phyloP scores from a whole-genome alignment of 2,329 filamentous ascomycete species.

The Calonectria pauciramosa region DNA sequence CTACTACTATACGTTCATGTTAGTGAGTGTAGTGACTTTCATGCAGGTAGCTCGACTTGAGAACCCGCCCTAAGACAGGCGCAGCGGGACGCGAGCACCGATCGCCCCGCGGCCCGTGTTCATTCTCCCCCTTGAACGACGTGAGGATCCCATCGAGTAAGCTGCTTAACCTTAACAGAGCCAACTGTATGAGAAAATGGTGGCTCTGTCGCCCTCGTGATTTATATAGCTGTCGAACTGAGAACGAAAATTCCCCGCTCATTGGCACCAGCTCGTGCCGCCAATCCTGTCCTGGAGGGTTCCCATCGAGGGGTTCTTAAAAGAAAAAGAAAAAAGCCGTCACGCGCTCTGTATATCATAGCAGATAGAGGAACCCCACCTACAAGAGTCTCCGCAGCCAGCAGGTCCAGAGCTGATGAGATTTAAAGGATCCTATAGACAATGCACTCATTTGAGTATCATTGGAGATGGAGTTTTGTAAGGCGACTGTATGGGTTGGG shows the following conservation, averaged over 20 bases:
- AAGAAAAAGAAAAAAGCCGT: too few relatives aligned
- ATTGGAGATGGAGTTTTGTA: neutral
- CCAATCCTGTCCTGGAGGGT: neutral
- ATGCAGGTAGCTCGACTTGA: slow-evolving; percentile 5
- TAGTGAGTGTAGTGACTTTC: neutral
- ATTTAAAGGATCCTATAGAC: neutral
- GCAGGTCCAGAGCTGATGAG: neutral
- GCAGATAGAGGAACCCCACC: neutral
- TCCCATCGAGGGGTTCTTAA: neutral
- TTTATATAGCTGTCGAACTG: neutral
- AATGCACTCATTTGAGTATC: neutral
- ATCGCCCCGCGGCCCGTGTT: neutral
- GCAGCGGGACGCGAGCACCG: neutral
- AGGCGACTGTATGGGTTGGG: neutral
- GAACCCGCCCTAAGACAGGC: neutral
- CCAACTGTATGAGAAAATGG: neutral
- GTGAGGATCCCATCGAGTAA: neutral
- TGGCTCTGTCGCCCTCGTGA: neutral
- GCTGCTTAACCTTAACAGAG: neutral
- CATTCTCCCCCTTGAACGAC: neutral
- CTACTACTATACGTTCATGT: neutral
- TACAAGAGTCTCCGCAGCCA: neutral
- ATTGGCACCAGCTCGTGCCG: neutral
- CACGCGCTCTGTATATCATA: neutral
- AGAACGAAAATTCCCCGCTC: neutral